phyloP scores from a whole-genome alignment of 257 asterid genomes.

The Paraleonurus japonicus region DNA sequence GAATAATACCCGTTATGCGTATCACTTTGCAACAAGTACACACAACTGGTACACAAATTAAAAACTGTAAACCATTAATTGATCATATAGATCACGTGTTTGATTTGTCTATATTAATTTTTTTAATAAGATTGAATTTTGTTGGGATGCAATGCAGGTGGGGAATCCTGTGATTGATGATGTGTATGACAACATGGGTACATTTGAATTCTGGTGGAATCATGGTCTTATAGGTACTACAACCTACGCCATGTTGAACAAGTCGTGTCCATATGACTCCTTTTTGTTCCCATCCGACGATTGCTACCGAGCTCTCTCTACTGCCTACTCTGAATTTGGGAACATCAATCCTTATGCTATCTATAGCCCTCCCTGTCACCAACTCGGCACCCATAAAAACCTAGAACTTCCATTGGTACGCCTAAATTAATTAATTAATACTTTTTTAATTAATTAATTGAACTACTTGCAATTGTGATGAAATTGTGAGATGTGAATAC shows the following conservation, averaged over 20 bases:
- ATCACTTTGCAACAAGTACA: no score
- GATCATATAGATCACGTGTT: no score
- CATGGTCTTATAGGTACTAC: slow-evolving; percentile 50
- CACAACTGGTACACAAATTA: no score
- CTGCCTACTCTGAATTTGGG: slow-evolving; percentile 44
- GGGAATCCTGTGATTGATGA: slow-evolving; percentile 52
- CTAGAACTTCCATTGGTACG: slow-evolving; percentile 46
- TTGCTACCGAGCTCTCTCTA: slow-evolving; percentile 39
- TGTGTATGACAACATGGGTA: slow-evolving; percentile 46
- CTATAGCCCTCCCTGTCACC: slow-evolving; percentile 35
- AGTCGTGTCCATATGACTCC: slow-evolving; percentile 45
- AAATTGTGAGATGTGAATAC: no score
- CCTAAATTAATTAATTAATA: no score
- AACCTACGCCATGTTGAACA: slow-evolving; percentile 40
- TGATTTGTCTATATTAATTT: no score
- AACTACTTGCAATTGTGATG: no score
- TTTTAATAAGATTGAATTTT: no score
- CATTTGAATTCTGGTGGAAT: slow-evolving; percentile 62
- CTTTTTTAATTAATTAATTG: no score
- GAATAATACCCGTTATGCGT: no score
- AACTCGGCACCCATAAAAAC: slow-evolving; percentile 35
- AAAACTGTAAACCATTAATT: no score
- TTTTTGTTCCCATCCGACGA: slow-evolving; percentile 38
- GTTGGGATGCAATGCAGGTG: no score
- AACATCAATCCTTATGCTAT: slow-evolving; percentile 53